phyloP scores from a whole-genome alignment of 179 eudicot species.

The Corrigiola litoralis region DNA sequence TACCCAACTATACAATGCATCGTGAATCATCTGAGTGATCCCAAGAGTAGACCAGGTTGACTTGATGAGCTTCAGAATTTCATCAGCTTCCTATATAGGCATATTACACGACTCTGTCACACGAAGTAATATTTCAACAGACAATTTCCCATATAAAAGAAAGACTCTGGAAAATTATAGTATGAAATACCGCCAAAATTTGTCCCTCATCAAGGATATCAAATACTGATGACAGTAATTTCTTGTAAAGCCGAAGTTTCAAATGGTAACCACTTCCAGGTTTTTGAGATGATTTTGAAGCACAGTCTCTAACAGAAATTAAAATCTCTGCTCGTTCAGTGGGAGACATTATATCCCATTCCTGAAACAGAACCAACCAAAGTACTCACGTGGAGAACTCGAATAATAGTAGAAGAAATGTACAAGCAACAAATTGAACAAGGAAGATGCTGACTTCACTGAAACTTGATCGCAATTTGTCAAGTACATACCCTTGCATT shows the following conservation, averaged over 20 bases:
- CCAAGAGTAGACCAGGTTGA: constrained; percentile 80
- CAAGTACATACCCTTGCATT: constrained; percentile 45
- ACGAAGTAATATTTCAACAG: neutral
- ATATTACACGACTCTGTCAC: neutral
- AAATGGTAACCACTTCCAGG: constrained; percentile 63
- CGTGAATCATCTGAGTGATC: constrained; percentile 65
- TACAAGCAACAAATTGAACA: constrained; percentile 1
- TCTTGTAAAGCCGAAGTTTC: constrained; percentile 73
- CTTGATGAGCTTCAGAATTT: constrained; percentile 59
- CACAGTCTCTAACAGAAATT: constrained; percentile 43
- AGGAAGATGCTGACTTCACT: neutral
- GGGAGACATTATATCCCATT: constrained; percentile 66
- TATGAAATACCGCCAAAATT: constrained; percentile 48
- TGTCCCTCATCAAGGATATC: constrained; percentile 89
- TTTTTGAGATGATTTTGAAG: constrained; percentile 34
- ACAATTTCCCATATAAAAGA: constrained; percentile 1
- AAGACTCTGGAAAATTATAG: neutral
- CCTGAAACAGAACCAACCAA: constrained; percentile 35
- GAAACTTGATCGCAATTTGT: constrained; percentile 1
- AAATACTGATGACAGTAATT: constrained; percentile 61
- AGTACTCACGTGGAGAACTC: neutral
- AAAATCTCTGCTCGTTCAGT: constrained; percentile 62
- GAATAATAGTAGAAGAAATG: neutral
- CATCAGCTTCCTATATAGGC: constrained; percentile 63
- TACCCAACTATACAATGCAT: constrained; percentile 78